phyloP scores from a whole-genome alignment of 768 basidiomycete species.

The Baorangia bicolor region DNA sequence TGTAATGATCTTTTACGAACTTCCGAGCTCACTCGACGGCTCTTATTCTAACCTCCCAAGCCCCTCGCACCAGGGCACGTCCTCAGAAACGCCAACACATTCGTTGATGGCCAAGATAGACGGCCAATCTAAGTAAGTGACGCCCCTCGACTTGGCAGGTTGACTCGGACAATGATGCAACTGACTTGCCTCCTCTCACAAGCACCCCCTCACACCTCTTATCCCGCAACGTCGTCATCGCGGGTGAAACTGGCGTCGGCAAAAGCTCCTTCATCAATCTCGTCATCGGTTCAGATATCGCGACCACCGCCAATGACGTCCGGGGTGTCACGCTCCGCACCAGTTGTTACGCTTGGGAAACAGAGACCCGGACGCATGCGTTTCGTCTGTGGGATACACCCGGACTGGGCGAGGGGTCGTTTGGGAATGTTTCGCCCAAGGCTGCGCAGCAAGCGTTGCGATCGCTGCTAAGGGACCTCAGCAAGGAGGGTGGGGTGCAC shows the following conservation, averaged over 20 bases:
- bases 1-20: neutral
- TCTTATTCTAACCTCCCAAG: neutral
- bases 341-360: slow-evolving; percentile 17
- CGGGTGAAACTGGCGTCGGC: slow-evolving; percentile 26
- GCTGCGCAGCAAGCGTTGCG: slow-evolving; percentile 22
- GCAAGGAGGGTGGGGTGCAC: slow-evolving; percentile 24
- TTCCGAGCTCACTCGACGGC: neutral
- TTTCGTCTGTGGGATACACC: slow-evolving; percentile 28
- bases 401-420: slow-evolving; percentile 22
- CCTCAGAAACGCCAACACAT: neutral
- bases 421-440: slow-evolving; percentile 22
- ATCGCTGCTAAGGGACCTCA: slow-evolving; percentile 17
- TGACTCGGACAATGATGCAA: neutral
- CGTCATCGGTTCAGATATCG: slow-evolving; percentile 12
- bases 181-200: neutral
- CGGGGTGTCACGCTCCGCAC: slow-evolving; percentile 21
- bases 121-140: slow-evolving; percentile 8
- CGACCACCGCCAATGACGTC: slow-evolving; percentile 21
- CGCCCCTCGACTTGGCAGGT: neutral
- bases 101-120: slow-evolving; percentile 9
- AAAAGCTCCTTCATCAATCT: slow-evolving; percentile 30
- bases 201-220: slow-evolving; percentile 4
- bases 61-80: neutral
- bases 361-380: slow-evolving; percentile 14
- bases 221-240: slow-evolving; percentile 23